These are phyloP conservation scores for Benincasa hispida DNA, from an alignment of 306 rosid species.

Conservation along the genomic window DNA sequence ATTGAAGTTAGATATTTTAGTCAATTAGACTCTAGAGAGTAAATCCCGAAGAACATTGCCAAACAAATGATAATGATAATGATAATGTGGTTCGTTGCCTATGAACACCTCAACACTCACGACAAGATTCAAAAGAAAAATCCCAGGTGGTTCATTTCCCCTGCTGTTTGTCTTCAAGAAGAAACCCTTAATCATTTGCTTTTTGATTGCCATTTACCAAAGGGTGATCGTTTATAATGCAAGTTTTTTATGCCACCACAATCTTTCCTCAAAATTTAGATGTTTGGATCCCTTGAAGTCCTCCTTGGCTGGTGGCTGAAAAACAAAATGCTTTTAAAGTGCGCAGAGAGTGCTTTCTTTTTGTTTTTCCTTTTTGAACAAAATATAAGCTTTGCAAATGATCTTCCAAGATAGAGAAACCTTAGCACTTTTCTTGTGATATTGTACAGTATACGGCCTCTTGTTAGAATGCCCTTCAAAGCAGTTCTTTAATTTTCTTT, in stretches of 20 bases:
- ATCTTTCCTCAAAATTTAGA: too few species aligned
- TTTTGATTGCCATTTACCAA: neutral
- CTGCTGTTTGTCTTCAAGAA: too few species aligned
- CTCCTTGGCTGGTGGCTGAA: neutral
- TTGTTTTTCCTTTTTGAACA: too few species aligned
- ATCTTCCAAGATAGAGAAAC: neutral
- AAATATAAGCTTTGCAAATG: neutral
- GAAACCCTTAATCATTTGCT: too few species aligned
- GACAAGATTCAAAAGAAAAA: neutral
- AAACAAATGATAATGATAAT: too few species aligned
- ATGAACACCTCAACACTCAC: too few species aligned
- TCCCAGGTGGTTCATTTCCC: neutral
- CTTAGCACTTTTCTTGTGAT: too few species aligned
- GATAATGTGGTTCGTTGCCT: neutral
- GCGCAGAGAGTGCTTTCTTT: neutral
- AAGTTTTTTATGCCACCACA: too few species aligned
- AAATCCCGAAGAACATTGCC: too few species aligned
- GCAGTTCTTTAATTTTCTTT: neutral
- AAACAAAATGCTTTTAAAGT: neutral
- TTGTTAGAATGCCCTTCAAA: neutral
- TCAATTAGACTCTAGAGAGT: too few species aligned
- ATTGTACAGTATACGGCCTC: neutral
- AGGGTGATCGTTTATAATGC: neutral
- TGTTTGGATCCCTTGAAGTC: neutral
- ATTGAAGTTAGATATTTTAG: too few species aligned